Evolutionary conservation across 768 basidiomycete genomes (phyloP).

Genomic region (Mrakia blollopis): DNA sequence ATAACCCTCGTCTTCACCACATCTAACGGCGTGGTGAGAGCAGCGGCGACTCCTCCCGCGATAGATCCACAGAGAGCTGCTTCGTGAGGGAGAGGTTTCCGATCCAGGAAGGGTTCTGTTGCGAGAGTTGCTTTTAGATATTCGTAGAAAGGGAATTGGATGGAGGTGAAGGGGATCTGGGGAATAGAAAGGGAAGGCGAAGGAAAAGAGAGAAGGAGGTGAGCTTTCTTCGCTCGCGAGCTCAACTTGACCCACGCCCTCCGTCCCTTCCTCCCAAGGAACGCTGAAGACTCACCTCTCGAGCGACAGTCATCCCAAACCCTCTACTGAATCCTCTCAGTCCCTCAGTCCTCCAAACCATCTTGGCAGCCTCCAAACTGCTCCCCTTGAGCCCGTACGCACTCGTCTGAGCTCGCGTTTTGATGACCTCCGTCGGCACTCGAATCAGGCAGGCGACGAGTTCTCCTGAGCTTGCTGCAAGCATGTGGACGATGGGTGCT

Average conservation of each 20-base stretch:
- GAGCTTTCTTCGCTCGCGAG: not conserved
- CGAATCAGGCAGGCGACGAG: constrained; percentile 81
- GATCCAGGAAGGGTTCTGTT: constrained; percentile 49
- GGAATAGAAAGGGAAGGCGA: not conserved
- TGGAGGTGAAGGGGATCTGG: constrained; percentile 91
- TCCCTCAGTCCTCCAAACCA: constrained; percentile 55
- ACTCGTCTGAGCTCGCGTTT: constrained; percentile 84
- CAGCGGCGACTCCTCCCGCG: constrained; percentile 85
- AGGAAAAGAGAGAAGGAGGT: not conserved
- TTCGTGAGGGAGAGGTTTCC: constrained; percentile 51
- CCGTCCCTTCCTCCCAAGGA: not conserved
- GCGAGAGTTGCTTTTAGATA: constrained; percentile 68
- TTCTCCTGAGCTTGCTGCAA: constrained; percentile 54
- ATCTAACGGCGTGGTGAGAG: constrained; percentile 86
- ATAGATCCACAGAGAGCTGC: constrained; percentile 79
- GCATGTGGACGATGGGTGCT: constrained; percentile 58
- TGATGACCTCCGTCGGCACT: constrained; percentile 94
- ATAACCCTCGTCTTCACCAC: constrained; percentile 96
- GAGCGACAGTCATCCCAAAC: constrained; percentile 69
- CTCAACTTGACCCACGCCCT: not conserved
- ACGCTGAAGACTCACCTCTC: constrained; percentile 52
- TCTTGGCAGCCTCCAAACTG: constrained; percentile 40
- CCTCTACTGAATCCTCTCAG: constrained; percentile 79
- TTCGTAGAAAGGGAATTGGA: constrained; percentile 96
- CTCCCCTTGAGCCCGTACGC: constrained; percentile 53